Conservation (phyloP, 2,329 filamentous ascomycete species). For the Capronia coronata region DNA sequence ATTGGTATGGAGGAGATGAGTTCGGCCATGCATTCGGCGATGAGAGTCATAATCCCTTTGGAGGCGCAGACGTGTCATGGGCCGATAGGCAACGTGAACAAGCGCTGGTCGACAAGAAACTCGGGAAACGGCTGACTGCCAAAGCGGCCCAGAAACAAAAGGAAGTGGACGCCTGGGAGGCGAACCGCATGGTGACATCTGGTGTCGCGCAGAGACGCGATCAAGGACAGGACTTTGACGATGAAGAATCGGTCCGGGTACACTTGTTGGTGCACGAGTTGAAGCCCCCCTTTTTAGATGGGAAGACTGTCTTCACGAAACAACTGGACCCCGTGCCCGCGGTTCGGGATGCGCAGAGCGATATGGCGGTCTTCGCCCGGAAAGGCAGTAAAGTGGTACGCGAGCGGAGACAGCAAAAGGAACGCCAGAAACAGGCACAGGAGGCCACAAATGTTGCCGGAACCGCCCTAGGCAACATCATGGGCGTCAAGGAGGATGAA, state of each 20-base stretch:
- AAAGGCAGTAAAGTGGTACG: slow-evolving; percentile 92
- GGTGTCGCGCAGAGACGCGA: slow-evolving; percentile 87
- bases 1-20: slow-evolving; percentile 90
- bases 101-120: slow-evolving; percentile 72
- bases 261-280: slow-evolving; percentile 91
- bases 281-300: slow-evolving; percentile 88
- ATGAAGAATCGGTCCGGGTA: slow-evolving; percentile 81
- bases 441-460: slow-evolving; percentile 90
- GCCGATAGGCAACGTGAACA: slow-evolving; percentile 70
- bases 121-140: slow-evolving; percentile 62
- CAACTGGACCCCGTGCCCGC: slow-evolving; percentile 92
- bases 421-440: slow-evolving; percentile 88
- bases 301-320: slow-evolving; percentile 92
- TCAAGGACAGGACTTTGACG: slow-evolving; percentile 75
- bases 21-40: slow-evolving; percentile 80
- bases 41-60: slow-evolving; percentile 88
- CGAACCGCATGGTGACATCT: slow-evolving; percentile 94
- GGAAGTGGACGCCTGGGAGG: slow-evolving; percentile 97
- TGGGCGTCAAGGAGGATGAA: slow-evolving; percentile 89
- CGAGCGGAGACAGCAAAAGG: slow-evolving; percentile 83
- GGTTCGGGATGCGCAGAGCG: slow-evolving; percentile 86
- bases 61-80: slow-evolving; percentile 63
- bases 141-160: slow-evolving; percentile 78
- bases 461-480: slow-evolving; percentile 85
- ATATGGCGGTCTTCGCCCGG: slow-evolving; percentile 96